phyloP scores from a whole-genome alignment of 2,329 filamentous ascomycete species.

The Monosporascus sp. region DNA sequence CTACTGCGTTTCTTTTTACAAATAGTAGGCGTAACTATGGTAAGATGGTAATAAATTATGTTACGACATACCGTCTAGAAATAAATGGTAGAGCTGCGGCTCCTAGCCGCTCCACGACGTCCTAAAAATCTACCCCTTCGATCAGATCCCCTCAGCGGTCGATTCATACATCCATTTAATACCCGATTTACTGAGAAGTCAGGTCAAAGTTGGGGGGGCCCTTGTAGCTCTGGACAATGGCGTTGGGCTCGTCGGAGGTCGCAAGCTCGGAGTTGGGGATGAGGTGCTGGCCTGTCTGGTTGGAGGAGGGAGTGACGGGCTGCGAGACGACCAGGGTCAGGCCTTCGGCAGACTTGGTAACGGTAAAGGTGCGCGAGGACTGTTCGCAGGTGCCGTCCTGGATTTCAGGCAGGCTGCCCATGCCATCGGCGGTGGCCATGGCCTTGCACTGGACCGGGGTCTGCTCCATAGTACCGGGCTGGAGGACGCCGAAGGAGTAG shows the following conservation, averaged over 20 bases:
- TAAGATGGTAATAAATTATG: too few species aligned
- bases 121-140: too few species aligned
- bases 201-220: constrained; percentile 20
- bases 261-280: constrained; percentile 21
- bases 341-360: constrained; percentile 18
- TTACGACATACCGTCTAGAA: too few species aligned
- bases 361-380: constrained; percentile 25
- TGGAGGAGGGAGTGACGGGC: constrained; percentile 20
- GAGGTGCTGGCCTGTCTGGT: constrained; percentile 21
- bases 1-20: too few species aligned
- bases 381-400: constrained; percentile 21
- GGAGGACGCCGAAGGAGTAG: constrained; percentile 13
- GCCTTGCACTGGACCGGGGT: constrained; percentile 17
- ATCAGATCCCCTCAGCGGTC: too few species aligned
- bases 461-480: constrained; percentile 22
- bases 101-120: too few species aligned
- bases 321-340: constrained; percentile 23
- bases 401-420: constrained; percentile 26
- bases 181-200: not conserved
- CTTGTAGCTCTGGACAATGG: constrained; percentile 23
- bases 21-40: too few species aligned
- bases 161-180: too few species aligned
- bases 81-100: too few species aligned
- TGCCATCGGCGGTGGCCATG: constrained; percentile 11
- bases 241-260: constrained; percentile 19